Base-by-base conservation (phyloP, 495 filamentous ascomycete genomes). In the Aspergillus affinis region DNA sequence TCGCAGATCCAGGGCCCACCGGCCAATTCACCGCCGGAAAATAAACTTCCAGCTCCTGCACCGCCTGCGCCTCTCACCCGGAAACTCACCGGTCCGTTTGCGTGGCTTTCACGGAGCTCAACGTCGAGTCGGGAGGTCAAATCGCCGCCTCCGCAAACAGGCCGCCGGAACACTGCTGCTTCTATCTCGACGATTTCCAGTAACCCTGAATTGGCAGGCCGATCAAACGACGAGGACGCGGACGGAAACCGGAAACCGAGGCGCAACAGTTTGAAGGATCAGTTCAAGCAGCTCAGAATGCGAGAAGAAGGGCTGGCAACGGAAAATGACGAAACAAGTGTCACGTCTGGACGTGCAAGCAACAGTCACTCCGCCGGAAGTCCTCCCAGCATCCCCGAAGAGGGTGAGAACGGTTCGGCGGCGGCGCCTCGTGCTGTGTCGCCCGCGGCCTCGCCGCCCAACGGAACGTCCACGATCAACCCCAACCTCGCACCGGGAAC, bases 261-360 rank as follows among this genome's bases (percentile, higher is more conserved):
- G 48, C 79, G 88, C 41, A 90, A 87, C 60, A 93, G 87, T 65
- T 72, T 97, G 49, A 86, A 89, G 65, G 91, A 95, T 64, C 85
- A 92, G 54, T 97, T 97, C 75, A 94, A 93, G 78, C 69, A 90
- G 65, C 76, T 94, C 30, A 82, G 91, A 15, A 83, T 93, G 87
- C 81, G 86, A 53, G 91, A 92, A 70, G 91, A 96, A 73, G 88
- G 84, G 0, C 79, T 82, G 3, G 84, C 86, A 63, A 55, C 66
- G 10, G 76, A 80, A 29, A 61, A 65, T 48, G 78, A 79, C 46
- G 67, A 70, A 57, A 60, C 61, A 30, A 75, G 72, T 55, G 59
- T 72, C 44, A 63, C 63, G 54, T 79, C 78, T 5, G 73, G 72
- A 20, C 72, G 65, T 18, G 74, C 78, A 44, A 84, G 78, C 54